A percentile compares a stretch with the other conserved stretches of the same genome.
These are phyloP conservation scores for Trypanosoma platydactyli DNA, from an alignment of 208 protist species.

Conservation along the genomic window DNA sequence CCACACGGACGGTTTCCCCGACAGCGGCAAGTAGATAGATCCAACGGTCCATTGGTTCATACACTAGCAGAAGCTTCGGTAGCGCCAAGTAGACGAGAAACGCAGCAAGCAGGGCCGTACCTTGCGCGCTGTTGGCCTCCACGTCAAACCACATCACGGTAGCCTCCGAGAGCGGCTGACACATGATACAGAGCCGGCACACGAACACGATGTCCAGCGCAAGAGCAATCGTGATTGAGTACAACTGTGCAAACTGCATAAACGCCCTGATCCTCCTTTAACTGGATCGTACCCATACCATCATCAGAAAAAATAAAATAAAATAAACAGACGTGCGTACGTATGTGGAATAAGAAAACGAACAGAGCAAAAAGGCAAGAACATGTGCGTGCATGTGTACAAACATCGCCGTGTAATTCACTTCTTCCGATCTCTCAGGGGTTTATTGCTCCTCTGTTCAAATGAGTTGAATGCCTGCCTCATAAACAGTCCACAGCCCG, in stretches of 20 bases:
- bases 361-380: neutral
- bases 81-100: constrained; percentile 47
- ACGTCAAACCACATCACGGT: constrained; percentile 51
- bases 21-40: constrained; percentile 44
- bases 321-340: constrained; percentile 7
- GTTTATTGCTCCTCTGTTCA: neutral
- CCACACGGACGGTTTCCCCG: constrained; percentile 42
- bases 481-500: constrained; percentile 33
- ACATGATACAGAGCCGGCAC: constrained; percentile 13
- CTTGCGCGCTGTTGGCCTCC: constrained; percentile 39
- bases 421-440: constrained; percentile 22
- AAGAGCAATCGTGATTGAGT: constrained; percentile 35
- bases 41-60: constrained; percentile 64
- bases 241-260: constrained; percentile 59
- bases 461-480: constrained; percentile 3
- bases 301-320: constrained; percentile 4
- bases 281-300: neutral
- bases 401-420: no score
- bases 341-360: constrained; percentile 1
- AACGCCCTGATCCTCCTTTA: neutral
- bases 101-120: constrained; percentile 33
- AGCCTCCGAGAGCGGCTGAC: constrained; percentile 7
- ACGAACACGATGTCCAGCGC: constrained; percentile 19
- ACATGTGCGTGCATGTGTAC: no score
- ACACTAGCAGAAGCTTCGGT: constrained; percentile 44